Conservation (phyloP, 1,284 basidiomycete species). For the Coniophora puteana region DNA sequence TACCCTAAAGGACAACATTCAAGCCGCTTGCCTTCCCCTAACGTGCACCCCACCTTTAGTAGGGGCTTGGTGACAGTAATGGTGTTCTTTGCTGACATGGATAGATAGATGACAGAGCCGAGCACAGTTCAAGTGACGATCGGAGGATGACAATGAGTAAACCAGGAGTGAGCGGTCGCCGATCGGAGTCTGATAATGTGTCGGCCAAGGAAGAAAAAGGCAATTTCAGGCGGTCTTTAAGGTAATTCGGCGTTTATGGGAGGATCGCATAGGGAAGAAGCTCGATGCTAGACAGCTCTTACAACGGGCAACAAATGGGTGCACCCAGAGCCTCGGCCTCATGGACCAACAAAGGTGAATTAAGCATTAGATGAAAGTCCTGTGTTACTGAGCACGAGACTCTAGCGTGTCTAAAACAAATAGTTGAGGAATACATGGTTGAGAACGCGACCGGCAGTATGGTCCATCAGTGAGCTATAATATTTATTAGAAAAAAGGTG, state of each 20-base stretch:
- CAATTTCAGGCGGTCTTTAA: too few relatives aligned
- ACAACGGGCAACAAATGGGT: too few relatives aligned
- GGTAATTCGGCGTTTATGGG: too few relatives aligned
- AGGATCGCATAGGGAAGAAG: too few relatives aligned
- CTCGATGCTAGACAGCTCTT: too few relatives aligned
- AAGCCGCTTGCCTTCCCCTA: conserved; percentile 56
- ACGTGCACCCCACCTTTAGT: conserved; percentile 50
- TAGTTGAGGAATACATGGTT: conserved; percentile 20
- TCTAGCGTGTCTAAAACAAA: conserved; percentile 2
- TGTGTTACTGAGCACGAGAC: neutral
- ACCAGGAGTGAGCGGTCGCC: too few relatives aligned
- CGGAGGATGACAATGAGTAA: too few relatives aligned
- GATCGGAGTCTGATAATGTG: too few relatives aligned
- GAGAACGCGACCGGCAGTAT: conserved; percentile 9
- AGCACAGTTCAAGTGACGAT: too few relatives aligned
- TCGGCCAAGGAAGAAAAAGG: too few relatives aligned
- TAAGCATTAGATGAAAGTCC: conserved; percentile 1
- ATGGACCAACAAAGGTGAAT: neutral
- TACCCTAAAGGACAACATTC: conserved; percentile 6
- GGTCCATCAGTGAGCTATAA: conserved; percentile 23
- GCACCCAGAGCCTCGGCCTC: too few relatives aligned
- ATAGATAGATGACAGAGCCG: too few relatives aligned
- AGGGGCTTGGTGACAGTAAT: conserved; percentile 41
- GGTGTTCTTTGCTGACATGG: conserved; percentile 8
- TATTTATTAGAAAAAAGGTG: conserved; percentile 7